A percentile compares a stretch with the other conserved stretches of the same genome.
Conservation (phyloP, 148 eudicot species). For the Rhododendron molle region DNA sequence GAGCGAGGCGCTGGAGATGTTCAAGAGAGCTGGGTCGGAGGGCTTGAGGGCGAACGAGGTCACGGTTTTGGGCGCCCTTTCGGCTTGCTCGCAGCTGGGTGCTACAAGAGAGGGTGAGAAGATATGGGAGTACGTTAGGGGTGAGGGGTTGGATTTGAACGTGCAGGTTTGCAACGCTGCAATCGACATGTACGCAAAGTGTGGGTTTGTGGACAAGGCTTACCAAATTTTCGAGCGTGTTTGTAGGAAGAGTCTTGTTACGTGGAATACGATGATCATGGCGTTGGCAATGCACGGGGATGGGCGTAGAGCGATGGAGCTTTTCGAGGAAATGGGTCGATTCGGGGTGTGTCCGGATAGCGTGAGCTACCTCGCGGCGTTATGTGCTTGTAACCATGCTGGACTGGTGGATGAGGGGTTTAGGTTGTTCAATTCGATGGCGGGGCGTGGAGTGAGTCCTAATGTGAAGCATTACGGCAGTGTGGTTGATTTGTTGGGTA, state of each 20-base stretch:
- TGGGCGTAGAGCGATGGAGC: slow-evolving; percentile 49
- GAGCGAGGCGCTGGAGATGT: slow-evolving; percentile 48
- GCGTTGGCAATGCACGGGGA: slow-evolving; percentile 70
- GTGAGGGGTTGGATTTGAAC: slow-evolving; percentile 33
- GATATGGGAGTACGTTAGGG: slow-evolving; percentile 34
- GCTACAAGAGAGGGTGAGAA: slow-evolving; percentile 54
- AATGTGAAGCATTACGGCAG: slow-evolving; percentile 78
- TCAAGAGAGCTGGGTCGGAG: slow-evolving; percentile 24
- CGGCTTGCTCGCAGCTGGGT: slow-evolving; percentile 80
- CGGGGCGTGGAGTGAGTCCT: slow-evolving; percentile 34
- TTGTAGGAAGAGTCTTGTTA: slow-evolving; percentile 50
- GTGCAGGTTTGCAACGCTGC: slow-evolving; percentile 69
- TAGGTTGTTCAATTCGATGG: slow-evolving; percentile 53
- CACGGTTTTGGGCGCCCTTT: slow-evolving; percentile 65
- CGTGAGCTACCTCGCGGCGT: slow-evolving; percentile 54
- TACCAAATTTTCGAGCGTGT: slow-evolving; percentile 47
- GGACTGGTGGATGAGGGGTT: slow-evolving; percentile 75
- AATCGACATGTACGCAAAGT: slow-evolving; percentile 79
- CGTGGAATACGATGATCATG: slow-evolving; percentile 88
- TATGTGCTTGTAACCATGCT: slow-evolving; percentile 79
- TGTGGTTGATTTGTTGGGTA: slow-evolving; percentile 79
- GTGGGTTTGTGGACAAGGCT: slow-evolving; percentile 69
- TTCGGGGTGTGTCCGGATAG: slow-evolving; percentile 35
- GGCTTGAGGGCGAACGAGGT: slow-evolving; percentile 55
- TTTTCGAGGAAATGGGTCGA: slow-evolving; percentile 44